A percentile compares a stretch with the other conserved stretches of the same genome.
Evolutionary conservation across 805 yeast species (phyloP).

Genomic region (Starmera quercuum): DNA sequence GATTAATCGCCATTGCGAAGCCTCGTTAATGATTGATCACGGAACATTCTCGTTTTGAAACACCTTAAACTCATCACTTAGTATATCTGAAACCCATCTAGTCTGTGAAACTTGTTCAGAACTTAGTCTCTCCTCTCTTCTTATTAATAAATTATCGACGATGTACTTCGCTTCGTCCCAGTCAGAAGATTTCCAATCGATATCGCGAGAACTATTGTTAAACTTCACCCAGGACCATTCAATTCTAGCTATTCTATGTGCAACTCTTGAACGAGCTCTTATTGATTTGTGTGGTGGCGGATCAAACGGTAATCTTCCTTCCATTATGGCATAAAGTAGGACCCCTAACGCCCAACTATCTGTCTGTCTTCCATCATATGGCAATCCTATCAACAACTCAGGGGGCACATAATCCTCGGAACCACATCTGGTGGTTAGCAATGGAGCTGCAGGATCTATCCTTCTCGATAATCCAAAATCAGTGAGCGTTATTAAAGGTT

Average conservation of each 20-base stretch:
- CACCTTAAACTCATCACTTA: conserved; percentile 1
- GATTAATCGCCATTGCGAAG: no score
- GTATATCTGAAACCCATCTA: conserved; percentile 25
- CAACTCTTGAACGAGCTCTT: conserved; percentile 48
- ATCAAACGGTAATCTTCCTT: conserved; percentile 88
- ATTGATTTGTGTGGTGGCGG: conserved; percentile 52
- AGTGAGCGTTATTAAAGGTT: conserved; percentile 51
- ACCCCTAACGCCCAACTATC: conserved; percentile 97
- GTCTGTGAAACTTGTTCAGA: conserved; percentile 25
- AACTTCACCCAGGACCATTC: conserved; percentile 81
- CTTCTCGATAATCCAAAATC: conserved; percentile 86
- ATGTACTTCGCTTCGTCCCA: conserved; percentile 42
- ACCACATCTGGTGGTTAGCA: conserved; percentile 86
- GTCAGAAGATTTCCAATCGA: conserved; percentile 13
- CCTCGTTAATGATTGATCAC: no score
- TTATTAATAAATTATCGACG: conserved; percentile 41
- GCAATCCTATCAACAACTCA: conserved; percentile 81
- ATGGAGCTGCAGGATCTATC: conserved; percentile 50
- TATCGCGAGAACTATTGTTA: conserved; percentile 24
- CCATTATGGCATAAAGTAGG: conserved; percentile 74
- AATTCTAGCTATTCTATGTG: conserved; percentile 86
- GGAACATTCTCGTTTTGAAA: background rate
- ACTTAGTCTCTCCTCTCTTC: conserved; percentile 36
- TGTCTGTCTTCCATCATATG: conserved; percentile 84
- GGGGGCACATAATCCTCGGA: conserved; percentile 97